phyloP scores from a whole-genome alignment of 805 yeast genomes.

The Metschnikowia lachancei region DNA sequence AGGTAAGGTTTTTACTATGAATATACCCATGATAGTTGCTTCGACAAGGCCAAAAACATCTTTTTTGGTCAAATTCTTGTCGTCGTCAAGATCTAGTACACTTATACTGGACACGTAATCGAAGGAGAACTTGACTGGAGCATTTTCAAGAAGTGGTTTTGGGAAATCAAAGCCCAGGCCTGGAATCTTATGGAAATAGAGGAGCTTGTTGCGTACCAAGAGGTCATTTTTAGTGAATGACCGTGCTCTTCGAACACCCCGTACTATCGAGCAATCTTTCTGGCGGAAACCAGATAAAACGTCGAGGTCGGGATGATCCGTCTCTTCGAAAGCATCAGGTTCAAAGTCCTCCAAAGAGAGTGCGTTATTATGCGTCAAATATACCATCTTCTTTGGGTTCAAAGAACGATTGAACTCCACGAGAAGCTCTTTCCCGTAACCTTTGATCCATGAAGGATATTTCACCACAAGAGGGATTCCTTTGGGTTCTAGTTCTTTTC shows the following conservation, averaged over 20 bases:
- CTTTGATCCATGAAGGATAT: constrained; percentile 91
- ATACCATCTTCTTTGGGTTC: constrained; percentile 56
- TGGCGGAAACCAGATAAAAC: constrained; percentile 11
- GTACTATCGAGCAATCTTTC: constrained; percentile 6
- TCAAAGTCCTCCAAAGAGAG: constrained; percentile 20
- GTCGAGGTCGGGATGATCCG: constrained; percentile 20
- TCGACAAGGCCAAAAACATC: constrained; percentile 10
- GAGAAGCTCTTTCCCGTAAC: constrained; percentile 73
- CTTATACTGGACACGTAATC: constrained; percentile 13
- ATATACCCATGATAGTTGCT: constrained; percentile 18
- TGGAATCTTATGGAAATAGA: constrained; percentile 49
- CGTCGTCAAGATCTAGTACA: constrained; percentile 12
- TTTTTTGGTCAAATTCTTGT: not conserved
- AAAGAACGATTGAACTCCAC: constrained; percentile 42
- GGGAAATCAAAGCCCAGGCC: constrained; percentile 12
- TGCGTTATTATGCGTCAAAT: constrained; percentile 35
- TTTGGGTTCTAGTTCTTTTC: constrained; percentile 16
- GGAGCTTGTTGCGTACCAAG: constrained; percentile 48
- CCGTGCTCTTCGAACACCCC: constrained; percentile 20
- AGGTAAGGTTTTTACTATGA: constrained; percentile 1
- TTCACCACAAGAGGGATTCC: constrained; percentile 56
- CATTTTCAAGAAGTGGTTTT: constrained; percentile 9
- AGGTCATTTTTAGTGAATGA: constrained; percentile 51
- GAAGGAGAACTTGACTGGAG: constrained; percentile 12
- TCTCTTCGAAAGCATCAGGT: constrained; percentile 29